A percentile compares a stretch with the other conserved stretches of the same genome.
Evolutionary conservation across 2,329 filamentous ascomycete species (phyloP).

Genomic region (Lachnellula arida): DNA sequence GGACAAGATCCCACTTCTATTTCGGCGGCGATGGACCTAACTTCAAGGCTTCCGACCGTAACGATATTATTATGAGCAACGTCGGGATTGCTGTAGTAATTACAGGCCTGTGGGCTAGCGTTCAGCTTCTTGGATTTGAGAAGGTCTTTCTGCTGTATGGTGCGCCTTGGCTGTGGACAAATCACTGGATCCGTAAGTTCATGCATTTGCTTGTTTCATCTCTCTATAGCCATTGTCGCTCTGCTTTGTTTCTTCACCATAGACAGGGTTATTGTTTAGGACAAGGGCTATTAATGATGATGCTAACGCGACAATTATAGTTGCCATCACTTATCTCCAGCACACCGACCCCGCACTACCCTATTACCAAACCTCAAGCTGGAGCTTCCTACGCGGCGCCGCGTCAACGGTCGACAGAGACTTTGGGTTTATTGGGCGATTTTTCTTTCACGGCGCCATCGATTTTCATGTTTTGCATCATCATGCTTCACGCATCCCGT

Average conservation of each 20-base stretch:
- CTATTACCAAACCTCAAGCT: conserved; percentile 53
- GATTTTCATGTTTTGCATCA: conserved; percentile 60
- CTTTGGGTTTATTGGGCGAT: conserved; percentile 56
- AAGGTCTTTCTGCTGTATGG: conserved; percentile 57
- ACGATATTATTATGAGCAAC: conserved; percentile 54
- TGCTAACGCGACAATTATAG: conserved; percentile 34
- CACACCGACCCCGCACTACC: conserved; percentile 57
- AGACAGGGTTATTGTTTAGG: too few species aligned
- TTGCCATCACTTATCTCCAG: conserved; percentile 72
- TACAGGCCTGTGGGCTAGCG: conserved; percentile 32
- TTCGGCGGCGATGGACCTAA: conserved; percentile 56
- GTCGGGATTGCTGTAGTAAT: conserved; percentile 50
- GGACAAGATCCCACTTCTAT: conserved; percentile 39
- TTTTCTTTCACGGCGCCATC: conserved; percentile 61
- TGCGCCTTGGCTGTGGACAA: conserved; percentile 64
- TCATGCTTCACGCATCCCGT: conserved; percentile 53
- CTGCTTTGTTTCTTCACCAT: too few species aligned
- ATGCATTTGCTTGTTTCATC: neutral
- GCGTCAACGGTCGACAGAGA: conserved; percentile 58
- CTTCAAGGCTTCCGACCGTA: conserved; percentile 51
- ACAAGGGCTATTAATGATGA: neutral
- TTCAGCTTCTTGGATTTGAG: conserved; percentile 46
- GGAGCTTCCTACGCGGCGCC: conserved; percentile 58
- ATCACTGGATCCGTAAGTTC: conserved; percentile 60
- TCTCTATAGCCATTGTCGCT: neutral